These are phyloP conservation scores for Cordyceps militaris DNA, from an alignment of 2,329 filamentous ascomycete species.

Conservation along the genomic window DNA sequence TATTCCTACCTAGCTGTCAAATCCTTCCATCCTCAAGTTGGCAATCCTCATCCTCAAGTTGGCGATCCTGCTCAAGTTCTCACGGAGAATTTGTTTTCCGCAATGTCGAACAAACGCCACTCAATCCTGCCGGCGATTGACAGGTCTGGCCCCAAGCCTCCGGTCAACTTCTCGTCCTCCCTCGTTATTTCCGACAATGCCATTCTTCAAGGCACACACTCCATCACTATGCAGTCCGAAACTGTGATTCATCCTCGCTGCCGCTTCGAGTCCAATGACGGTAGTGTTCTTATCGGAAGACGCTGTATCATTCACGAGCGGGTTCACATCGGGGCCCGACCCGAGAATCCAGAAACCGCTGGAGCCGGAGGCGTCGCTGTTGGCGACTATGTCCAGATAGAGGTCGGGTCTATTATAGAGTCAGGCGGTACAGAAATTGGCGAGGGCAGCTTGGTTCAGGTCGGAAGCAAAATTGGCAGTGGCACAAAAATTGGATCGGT, in stretches of 20 bases:
- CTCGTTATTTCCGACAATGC: conserved; percentile 57
- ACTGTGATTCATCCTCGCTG: conserved; percentile 82
- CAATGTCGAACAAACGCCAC: conserved; percentile 44
- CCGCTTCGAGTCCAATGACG: conserved; percentile 68
- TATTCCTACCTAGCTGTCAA: neutral
- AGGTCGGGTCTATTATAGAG: conserved; percentile 54
- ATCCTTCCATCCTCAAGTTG: neutral
- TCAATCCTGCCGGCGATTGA: conserved; percentile 49
- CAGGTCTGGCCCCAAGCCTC: conserved; percentile 50
- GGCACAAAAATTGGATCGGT: conserved; percentile 59
- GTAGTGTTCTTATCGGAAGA: conserved; percentile 73
- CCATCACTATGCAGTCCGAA: conserved; percentile 70
- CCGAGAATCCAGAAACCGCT: conserved; percentile 20
- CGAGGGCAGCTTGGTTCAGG: conserved; percentile 53
- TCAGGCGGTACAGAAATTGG: conserved; percentile 55
- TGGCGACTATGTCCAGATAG: conserved; percentile 55
- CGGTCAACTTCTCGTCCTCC: conserved; percentile 53
- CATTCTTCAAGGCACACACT: conserved; percentile 61
- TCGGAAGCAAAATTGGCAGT: conserved; percentile 51
- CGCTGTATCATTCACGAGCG: conserved; percentile 77
- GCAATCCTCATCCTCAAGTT: neutral
- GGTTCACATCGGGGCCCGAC: conserved; percentile 44
- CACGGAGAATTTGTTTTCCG: neutral
- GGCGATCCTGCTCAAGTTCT: neutral
- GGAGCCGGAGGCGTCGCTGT: conserved; percentile 45